A percentile compares a stretch with the other conserved stretches of the same genome.
These are phyloP conservation scores for Epichloe sibirici DNA, from an alignment of 2,329 filamentous ascomycete genomes.

Conservation along the genomic window DNA sequence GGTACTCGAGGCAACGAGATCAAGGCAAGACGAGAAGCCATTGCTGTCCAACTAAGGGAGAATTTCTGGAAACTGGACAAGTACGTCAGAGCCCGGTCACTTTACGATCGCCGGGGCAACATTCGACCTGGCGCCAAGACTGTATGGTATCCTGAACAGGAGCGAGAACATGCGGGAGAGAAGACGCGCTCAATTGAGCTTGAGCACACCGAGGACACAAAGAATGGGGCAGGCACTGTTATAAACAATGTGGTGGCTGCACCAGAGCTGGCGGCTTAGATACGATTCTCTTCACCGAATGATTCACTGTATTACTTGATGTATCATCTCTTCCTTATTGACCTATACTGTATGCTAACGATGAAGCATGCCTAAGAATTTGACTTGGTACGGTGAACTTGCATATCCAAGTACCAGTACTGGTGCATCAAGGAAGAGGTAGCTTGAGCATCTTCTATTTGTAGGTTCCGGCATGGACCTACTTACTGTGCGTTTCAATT, in stretches of 20 bases:
- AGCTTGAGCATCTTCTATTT: too few relatives aligned
- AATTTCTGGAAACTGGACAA: conserved; percentile 65
- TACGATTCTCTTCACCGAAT: background rate
- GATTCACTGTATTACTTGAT: too few relatives aligned
- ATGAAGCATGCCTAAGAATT: too few relatives aligned
- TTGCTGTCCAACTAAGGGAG: conserved; percentile 38
- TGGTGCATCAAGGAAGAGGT: too few relatives aligned
- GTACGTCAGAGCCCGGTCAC: conserved; percentile 47
- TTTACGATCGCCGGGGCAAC: conserved; percentile 42
- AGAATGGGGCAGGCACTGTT: background rate
- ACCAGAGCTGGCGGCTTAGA: conserved; percentile 1
- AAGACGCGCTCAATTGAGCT: background rate
- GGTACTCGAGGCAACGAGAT: conserved; percentile 10
- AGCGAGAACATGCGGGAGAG: background rate
- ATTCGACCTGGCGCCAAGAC: conserved; percentile 3
- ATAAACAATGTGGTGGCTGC: background rate
- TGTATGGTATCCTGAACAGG: conserved; percentile 1
- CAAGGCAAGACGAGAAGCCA: conserved; percentile 26
- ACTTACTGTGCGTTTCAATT: too few relatives aligned
- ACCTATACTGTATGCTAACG: too few relatives aligned
- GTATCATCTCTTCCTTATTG: too few relatives aligned
- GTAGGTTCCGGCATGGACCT: too few relatives aligned
- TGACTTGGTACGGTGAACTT: too few relatives aligned
- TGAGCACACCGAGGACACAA: background rate
- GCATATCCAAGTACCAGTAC: too few relatives aligned